A percentile compares a stretch with the other conserved stretches of the same genome.
These are phyloP conservation scores for Flaveria sonorensis DNA, from an alignment of 129 eudicot genomes.

Conservation along the genomic window DNA sequence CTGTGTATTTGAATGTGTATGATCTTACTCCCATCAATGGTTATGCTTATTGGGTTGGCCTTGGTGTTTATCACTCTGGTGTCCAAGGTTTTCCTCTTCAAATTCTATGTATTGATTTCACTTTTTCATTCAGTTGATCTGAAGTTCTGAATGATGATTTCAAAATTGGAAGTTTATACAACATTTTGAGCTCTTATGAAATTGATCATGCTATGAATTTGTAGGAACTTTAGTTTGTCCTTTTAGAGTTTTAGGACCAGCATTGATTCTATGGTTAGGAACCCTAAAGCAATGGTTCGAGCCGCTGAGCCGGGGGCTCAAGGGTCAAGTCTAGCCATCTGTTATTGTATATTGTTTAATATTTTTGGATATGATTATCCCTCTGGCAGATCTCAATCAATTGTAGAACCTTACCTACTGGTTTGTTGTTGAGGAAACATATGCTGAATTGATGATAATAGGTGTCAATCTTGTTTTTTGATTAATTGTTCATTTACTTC, in stretches of 20 bases:
- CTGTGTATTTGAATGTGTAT: slow-evolving; percentile 83
- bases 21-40: slow-evolving; percentile 94
- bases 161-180: slow-evolving; percentile 1
- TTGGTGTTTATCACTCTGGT: slow-evolving; percentile 92
- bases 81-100: slow-evolving; percentile 68
- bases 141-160: slow-evolving; percentile 3
- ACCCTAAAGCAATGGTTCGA: neutral
- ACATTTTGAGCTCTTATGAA: neutral
- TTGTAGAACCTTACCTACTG: slow-evolving; percentile 31
- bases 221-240: slow-evolving; percentile 17
- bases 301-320: neutral
- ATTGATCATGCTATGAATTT: neutral
- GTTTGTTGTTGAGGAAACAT: slow-evolving; percentile 37
- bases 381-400: slow-evolving; percentile 23
- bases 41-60: slow-evolving; percentile 92
- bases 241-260: neutral
- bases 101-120: neutral
- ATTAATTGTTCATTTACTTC: slow-evolving; percentile 5
- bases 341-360: neutral
- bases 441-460: neutral
- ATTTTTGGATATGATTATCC: slow-evolving; percentile 10
- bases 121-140: neutral
- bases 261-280: slow-evolving; percentile 14
- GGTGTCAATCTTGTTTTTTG: slow-evolving; percentile 7
- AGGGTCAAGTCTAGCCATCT: neutral